Base-by-base conservation (phyloP, 2,329 filamentous ascomycete genomes). In the Zasmidium citrigriseum region DNA sequence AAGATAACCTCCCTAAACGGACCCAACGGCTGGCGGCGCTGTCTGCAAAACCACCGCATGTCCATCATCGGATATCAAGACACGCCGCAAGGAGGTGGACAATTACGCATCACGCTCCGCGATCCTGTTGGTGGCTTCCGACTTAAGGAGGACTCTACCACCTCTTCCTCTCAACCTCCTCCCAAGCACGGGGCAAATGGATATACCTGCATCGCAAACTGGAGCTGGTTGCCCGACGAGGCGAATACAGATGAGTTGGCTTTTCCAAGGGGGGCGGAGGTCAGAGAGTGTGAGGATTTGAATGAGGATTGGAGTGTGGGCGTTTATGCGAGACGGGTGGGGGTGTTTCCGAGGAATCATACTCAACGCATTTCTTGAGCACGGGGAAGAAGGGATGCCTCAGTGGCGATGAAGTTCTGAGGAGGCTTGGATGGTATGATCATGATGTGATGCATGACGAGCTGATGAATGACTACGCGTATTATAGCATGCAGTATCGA, bases 291-390 rank as follows among this genome's bases (percentile, higher is more conserved):
- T 38, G 89, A 93, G 72, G 89, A 95, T 73, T 86, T 96, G 49
- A 96, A 96, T 72, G 90, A 88, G 18, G 92, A 96, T 72, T 98
- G 93, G 93, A 92, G 84, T 69, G 89, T 88, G 77, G 93, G 93
- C 0, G 86, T 86, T 24, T 97, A 96, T 78, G 92, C 91, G 76
- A 92, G 91, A 0, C 78, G 77, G 22, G 87, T 85, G 66, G 93
- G 91, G 0, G 68, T 97, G 64, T 96, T 97, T 70, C 93, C 93
- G 3, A 87, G 87, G 5, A 83, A 85, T 7, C 93, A 93, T 80
- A 89, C 92, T 23, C 78, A 78, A 60, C 56, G 58, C 21, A 21
- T 64, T 45, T 67, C 51, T 59, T 46, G 21, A n/a, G 52, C 38
- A 45, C 20, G 59, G 41, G 53, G 50, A 57, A 10, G n/a, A 51